Evolutionary conservation across 2,329 filamentous ascomycete species (phyloP), one percentile per base, ranked within the genome.

Genomic region (Xylaria sp.): DNA sequence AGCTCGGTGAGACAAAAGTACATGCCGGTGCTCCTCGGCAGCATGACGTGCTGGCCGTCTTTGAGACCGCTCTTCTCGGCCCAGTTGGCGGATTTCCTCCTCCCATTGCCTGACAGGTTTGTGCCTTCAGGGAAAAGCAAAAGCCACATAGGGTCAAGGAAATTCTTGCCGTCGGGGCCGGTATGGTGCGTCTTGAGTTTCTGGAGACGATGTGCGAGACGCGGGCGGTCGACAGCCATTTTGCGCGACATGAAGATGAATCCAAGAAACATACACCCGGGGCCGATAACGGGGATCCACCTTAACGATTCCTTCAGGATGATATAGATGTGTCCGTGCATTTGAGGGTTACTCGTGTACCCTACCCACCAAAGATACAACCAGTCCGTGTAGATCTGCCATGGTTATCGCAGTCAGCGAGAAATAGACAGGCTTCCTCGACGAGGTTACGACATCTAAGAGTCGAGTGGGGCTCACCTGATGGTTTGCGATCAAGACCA

Each of bases 241-340:
- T 96, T 96, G 65, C 93, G 87, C n/a, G 92, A 92, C 83, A 97
- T 89, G 81, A 97, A 97, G 77, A 97, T 94, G 84, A 97, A 97
- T 73, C 93, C 90, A 79, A 92, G 94, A 77, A 96, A 93, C 81
- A 92, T 90, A 85, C 94, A 94, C 17, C 92, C 93, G 77, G 88
- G 89, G 1, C 93, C 93, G 31, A 97, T 86, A 62, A 97, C 81
- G 1, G 93, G 93, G 17, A 97, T 89, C 73, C 89, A 90, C 79
- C 93, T 94, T 70, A 97, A 83, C 1, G 92, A 94, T 78, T 97
- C 92, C 77, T 97, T 97, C 61, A 97, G 83, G 75, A 97, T 95
- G 78, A 97, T 97, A 82, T 93, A 97, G 75, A 97, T 86, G 77
- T 93, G 91, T 11, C 94, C 93, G 75, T 96, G 92, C 88, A 93